A percentile compares a stretch with the other conserved stretches of the same genome.
Conservation (phyloP, 202 grass and related monocot genomes). For the Alloteropsis angusta region DNA sequence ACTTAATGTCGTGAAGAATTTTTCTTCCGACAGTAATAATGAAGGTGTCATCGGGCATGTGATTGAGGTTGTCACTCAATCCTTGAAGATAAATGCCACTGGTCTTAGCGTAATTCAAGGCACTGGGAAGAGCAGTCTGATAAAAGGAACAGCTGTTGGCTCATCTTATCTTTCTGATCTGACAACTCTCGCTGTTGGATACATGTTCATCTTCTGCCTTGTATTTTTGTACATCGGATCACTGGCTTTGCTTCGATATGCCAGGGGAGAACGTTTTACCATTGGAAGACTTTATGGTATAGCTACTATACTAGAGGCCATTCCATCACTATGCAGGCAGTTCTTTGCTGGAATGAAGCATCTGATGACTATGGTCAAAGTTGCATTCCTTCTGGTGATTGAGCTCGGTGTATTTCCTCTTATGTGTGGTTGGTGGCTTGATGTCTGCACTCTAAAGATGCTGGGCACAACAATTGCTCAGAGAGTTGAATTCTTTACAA, state of each 20-base stretch:
- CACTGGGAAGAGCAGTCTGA: slow-evolving; percentile 32
- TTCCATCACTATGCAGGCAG: slow-evolving; percentile 87
- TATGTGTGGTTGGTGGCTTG: slow-evolving; percentile 99
- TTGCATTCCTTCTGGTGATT: slow-evolving; percentile 93
- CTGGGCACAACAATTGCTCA: slow-evolving; percentile 79
- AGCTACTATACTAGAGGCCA: slow-evolving; percentile 65
- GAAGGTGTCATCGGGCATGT: slow-evolving; percentile 69
- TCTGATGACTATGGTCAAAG: slow-evolving; percentile 95
- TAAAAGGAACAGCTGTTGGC: slow-evolving; percentile 48
- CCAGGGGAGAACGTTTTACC: slow-evolving; percentile 71
- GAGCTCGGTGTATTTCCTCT: slow-evolving; percentile 94
- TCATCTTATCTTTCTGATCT: slow-evolving; percentile 90
- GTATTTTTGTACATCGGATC: slow-evolving; percentile 82
- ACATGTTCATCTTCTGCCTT: slow-evolving; percentile 69
- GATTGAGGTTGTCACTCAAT: slow-evolving; percentile 62
- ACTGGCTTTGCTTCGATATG: slow-evolving; percentile 82
- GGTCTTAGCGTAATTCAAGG: slow-evolving; percentile 44
- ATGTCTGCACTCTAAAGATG: slow-evolving; percentile 97
- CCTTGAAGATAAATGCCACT: slow-evolving; percentile 84
- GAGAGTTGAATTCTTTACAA: slow-evolving; percentile 87
- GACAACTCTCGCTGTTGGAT: slow-evolving; percentile 86
- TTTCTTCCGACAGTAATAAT: slow-evolving; percentile 59
- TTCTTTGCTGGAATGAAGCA: slow-evolving; percentile 84
- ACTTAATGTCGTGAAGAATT: slow-evolving; percentile 73
- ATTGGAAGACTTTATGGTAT: slow-evolving; percentile 86